Conservation (phyloP, 2,329 filamentous ascomycete species). For the Paraphaeosphaeria sporulosa region DNA sequence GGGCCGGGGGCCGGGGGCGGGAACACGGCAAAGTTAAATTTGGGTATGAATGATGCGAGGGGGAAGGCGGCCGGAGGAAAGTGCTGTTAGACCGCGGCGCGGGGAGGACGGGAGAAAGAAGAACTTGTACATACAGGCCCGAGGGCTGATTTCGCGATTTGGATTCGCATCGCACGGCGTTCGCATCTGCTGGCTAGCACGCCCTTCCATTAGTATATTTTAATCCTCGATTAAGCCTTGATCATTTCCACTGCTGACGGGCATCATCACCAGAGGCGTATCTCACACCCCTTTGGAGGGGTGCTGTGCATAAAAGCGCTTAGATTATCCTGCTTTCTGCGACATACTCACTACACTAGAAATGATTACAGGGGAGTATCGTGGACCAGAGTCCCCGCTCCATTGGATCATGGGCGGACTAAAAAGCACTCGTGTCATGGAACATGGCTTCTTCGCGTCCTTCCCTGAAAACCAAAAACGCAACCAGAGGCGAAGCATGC, state of each 20-base stretch:
- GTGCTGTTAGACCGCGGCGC: constrained; percentile 34
- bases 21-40: constrained; percentile 52
- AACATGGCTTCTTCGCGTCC: no score
- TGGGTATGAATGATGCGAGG: constrained; percentile 53
- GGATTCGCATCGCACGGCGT: constrained; percentile 3
- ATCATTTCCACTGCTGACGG: not conserved
- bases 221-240: not conserved
- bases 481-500: no score
- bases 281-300: not conserved
- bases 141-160: not conserved
- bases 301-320: not conserved
- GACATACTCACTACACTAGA: not conserved
- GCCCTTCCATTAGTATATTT: not conserved
- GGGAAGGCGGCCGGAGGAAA: constrained; percentile 41
- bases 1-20: constrained; percentile 60
- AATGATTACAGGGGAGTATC: no score
- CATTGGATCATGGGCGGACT: not conserved
- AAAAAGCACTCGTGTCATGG: no score
- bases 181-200: constrained; percentile 7
- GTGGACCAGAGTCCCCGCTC: not conserved
- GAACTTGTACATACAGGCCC: not conserved
- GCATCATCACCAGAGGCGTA: not conserved
- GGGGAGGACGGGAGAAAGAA: not conserved
- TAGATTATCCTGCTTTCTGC: not conserved
- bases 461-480: no score